A percentile compares a stretch with the other conserved stretches of the same genome.
These are phyloP conservation scores for Colletotrichum sp. DNA, from an alignment of 2,329 filamentous ascomycete genomes.

Conservation along the genomic window DNA sequence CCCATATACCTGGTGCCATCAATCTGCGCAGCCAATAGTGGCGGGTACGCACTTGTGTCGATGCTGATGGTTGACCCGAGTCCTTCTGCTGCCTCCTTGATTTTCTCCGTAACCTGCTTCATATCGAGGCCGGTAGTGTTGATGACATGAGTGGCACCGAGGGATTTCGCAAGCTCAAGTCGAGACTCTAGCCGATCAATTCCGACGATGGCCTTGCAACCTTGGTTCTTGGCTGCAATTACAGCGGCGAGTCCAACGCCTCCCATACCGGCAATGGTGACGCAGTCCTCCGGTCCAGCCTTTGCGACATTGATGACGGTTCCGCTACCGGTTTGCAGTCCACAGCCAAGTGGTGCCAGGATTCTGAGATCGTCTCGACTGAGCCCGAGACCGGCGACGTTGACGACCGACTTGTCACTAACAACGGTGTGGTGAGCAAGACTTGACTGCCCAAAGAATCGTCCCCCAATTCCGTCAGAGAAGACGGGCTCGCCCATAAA, in stretches of 20 bases:
- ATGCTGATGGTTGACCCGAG: conserved; percentile 49
- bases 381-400: conserved; percentile 15
- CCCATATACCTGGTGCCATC: conserved; percentile 48
- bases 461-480: conserved; percentile 21
- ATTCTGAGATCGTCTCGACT: conserved; percentile 27
- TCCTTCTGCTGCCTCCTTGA: conserved; percentile 46
- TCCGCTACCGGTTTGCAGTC: conserved; percentile 40
- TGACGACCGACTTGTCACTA: conserved; percentile 31
- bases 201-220: conserved; percentile 28
- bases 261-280: conserved; percentile 38
- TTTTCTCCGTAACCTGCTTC: conserved; percentile 28
- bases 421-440: conserved; percentile 34
- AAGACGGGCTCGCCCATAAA: conserved; percentile 34
- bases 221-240: conserved; percentile 33
- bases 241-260: conserved; percentile 38
- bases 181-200: conserved; percentile 27
- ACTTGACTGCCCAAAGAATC: conserved; percentile 39
- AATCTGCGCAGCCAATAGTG: conserved; percentile 41
- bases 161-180: conserved; percentile 27
- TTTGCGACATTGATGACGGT: conserved; percentile 37
- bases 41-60: conserved; percentile 54
- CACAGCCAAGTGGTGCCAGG: conserved; percentile 39
- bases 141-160: conserved; percentile 39
- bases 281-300: conserved; percentile 26
- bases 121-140: conserved; percentile 22